phyloP scores from a whole-genome alignment of 805 yeast species.

The Saccharomycopsis sp. region DNA sequence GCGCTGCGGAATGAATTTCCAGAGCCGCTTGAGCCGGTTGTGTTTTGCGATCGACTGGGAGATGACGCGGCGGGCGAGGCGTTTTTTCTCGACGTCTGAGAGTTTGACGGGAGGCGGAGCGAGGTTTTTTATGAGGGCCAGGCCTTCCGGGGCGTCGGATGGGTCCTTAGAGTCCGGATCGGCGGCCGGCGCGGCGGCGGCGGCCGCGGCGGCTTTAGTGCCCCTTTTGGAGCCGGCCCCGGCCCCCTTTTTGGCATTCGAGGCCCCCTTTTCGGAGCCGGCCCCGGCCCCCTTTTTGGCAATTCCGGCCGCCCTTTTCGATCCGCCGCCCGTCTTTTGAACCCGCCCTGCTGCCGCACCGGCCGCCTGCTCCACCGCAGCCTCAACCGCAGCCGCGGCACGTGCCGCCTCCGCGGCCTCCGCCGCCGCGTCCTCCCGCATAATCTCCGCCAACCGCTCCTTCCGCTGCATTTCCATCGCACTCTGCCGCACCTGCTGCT shows the following conservation, averaged over 20 bases:
- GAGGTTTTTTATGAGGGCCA: conserved; percentile 30
- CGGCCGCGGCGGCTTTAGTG: not conserved
- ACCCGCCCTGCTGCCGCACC: conserved; percentile 21
- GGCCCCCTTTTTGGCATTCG: too few species aligned
- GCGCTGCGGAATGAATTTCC: conserved; percentile 35
- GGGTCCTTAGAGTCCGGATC: not conserved
- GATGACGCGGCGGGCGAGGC: conserved; percentile 51
- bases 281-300: too few species aligned
- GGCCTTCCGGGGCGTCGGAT: conserved; percentile 22
- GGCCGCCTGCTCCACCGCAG: conserved; percentile 14
- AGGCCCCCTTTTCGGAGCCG: too few species aligned
- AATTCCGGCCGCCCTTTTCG: too few species aligned
- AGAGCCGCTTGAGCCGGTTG: conserved; percentile 47
- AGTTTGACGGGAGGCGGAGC: conserved; percentile 22
- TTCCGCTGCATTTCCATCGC: conserved; percentile 13
- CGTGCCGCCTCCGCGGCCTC: conserved; percentile 1
- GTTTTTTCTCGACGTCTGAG: conserved; percentile 41
- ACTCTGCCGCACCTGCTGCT: conserved; percentile 24
- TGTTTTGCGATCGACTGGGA: conserved; percentile 51
- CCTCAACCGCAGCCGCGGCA: conserved; percentile 23
- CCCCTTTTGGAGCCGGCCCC: too few species aligned
- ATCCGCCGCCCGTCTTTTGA: too few species aligned
- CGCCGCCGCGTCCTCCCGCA: conserved; percentile 1
- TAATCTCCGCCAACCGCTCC: conserved; percentile 14
- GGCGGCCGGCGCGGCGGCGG: not conserved